These are phyloP conservation scores for Solanum gracilifrons DNA, from an alignment of 257 asterid genomes.

Conservation along the genomic window DNA sequence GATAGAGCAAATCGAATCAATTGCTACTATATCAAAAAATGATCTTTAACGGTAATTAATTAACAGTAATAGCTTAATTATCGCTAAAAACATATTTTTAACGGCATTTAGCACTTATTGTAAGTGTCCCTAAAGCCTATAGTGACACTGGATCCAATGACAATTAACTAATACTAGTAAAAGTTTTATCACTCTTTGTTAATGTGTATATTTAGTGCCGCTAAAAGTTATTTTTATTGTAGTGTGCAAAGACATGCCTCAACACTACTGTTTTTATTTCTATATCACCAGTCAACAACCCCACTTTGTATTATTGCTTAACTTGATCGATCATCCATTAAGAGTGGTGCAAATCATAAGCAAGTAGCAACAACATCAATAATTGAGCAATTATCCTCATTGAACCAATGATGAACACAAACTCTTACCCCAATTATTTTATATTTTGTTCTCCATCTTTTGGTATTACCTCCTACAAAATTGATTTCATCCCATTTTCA, in stretches of 20 bases:
- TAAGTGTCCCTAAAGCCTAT: no score
- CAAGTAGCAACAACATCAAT: not conserved
- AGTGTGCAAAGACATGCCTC: not conserved
- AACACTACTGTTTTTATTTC: not conserved
- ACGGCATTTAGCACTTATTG: rapidly evolving
- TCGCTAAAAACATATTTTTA: no score
- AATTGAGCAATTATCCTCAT: not conserved
- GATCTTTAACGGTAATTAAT: no score
- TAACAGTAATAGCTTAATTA: rapidly evolving
- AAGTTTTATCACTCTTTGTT: no score
- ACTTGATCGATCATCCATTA: not conserved
- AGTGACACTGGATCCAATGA: rapidly evolving
- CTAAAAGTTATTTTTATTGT: rapidly evolving
- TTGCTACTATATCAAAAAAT: not conserved
- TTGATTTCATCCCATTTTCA: no score
- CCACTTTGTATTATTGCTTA: not conserved
- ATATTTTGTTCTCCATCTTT: no score
- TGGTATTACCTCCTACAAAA: no score
- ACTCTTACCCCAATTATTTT: not conserved
- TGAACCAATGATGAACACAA: not conserved
- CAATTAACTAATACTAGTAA: rapidly evolving
- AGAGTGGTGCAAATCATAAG: not conserved
- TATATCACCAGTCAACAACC: not conserved
- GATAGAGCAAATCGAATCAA: not conserved
- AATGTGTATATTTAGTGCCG: no score